phyloP scores from a whole-genome alignment of 805 yeast genomes.

The Torulaspora delbrueckii region DNA sequence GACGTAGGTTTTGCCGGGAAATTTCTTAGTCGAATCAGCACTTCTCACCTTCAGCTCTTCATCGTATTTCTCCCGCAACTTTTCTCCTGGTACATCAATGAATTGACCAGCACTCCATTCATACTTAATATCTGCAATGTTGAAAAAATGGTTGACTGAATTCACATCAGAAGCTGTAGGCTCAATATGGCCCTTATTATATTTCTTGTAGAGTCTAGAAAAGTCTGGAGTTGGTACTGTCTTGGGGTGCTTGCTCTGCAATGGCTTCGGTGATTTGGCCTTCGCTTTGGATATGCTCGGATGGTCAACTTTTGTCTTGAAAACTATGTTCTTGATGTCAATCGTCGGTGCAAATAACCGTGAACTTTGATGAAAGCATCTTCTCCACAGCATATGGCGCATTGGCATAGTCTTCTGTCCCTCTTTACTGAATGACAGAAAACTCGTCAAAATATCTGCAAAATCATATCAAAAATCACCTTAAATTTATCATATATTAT shows the following conservation, averaged over 20 bases:
- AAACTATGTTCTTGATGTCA: constrained; percentile 7
- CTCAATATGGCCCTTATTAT: constrained; percentile 14
- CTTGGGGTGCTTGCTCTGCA: neutral
- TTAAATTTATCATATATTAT: neutral
- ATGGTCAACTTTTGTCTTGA: constrained; percentile 5
- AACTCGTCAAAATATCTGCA: too few species aligned
- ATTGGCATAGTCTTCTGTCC: neutral
- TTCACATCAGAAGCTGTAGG: constrained; percentile 25
- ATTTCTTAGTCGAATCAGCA: constrained; percentile 28
- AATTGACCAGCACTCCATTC: constrained; percentile 60
- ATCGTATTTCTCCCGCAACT: constrained; percentile 11
- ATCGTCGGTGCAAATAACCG: neutral
- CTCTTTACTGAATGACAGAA: neutral
- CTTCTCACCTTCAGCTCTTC: constrained; percentile 15
- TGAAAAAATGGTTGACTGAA: constrained; percentile 41
- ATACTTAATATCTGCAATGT: constrained; percentile 41
- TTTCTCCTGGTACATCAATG: constrained; percentile 47
- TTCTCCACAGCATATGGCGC: neutral
- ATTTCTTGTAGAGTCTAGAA: constrained; percentile 9
- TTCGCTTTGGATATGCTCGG: neutral
- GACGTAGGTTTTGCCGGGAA: constrained; percentile 25
- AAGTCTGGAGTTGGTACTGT: neutral
- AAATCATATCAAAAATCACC: neutral
- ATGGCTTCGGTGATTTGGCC: neutral
- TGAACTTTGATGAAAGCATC: neutral